phyloP scores from a whole-genome alignment of 345 rosid genomes.

The Salix arbutifolia region DNA sequence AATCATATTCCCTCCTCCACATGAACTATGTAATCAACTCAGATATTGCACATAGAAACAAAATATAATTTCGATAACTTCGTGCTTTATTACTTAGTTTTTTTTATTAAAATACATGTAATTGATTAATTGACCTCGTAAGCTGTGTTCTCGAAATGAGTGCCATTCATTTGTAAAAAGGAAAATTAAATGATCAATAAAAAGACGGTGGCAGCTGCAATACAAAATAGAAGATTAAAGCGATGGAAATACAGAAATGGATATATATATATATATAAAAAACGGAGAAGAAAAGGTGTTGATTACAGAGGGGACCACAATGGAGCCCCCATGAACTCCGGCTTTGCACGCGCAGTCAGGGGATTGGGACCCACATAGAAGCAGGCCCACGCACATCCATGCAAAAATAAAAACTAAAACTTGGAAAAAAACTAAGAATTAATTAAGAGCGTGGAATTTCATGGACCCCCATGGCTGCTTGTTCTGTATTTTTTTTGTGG shows the following conservation, averaged over 20 bases:
- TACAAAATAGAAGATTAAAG: not conserved
- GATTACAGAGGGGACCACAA: conserved; percentile 22
- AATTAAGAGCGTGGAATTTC: conserved; percentile 16
- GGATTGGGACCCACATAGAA: conserved; percentile 7
- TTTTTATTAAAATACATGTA: not conserved
- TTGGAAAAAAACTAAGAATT: not conserved
- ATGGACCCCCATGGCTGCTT: not conserved
- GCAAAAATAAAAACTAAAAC: conserved; percentile 20
- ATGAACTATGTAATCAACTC: not conserved
- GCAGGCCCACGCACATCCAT: conserved; percentile 49
- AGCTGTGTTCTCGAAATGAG: not conserved
- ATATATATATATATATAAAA: no score
- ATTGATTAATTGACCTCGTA: not conserved
- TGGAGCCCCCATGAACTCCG: conserved; percentile 48
- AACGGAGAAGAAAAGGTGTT: not conserved
- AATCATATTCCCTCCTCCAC: conserved; percentile 3
- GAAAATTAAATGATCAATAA: not conserved
- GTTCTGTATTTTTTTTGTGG: not conserved
- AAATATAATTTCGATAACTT: not conserved
- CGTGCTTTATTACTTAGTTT: no score
- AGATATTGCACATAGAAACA: not conserved
- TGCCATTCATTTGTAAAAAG: not conserved
- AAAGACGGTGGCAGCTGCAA: not conserved
- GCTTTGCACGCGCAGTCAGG: conserved; percentile 73
- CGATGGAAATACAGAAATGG: not conserved